Evolutionary conservation across 331 rosid genomes (phyloP).

Genomic region (Saraca asoca): DNA sequence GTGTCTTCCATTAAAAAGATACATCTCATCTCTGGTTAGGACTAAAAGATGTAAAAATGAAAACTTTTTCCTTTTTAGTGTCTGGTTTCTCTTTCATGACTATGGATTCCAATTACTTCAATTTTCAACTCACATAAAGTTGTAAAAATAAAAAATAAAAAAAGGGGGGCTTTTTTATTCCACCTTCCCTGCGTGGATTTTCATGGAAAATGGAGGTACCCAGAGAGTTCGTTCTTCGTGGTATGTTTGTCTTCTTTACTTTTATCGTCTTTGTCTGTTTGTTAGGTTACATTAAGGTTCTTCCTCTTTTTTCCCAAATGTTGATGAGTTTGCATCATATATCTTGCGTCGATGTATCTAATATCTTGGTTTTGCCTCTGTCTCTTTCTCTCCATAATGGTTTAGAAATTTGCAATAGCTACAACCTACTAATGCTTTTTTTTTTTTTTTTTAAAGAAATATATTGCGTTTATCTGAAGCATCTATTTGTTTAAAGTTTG

Average conservation of each 20-base stretch:
- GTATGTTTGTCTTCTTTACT: slow-evolving; percentile 37
- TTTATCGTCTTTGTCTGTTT: not conserved
- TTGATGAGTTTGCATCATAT: not conserved
- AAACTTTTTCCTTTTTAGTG: slow-evolving; percentile 15
- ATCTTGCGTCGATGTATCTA: not conserved
- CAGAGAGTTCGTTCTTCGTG: slow-evolving; percentile 42
- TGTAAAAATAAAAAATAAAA: not conserved
- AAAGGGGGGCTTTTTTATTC: not conserved
- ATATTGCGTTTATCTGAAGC: not conserved
- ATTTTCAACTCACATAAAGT: not conserved
- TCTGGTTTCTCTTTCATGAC: slow-evolving; percentile 10
- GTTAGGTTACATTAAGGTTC: too few relatives aligned
- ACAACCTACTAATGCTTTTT: too few relatives aligned
- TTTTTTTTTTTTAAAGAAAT: too few relatives aligned
- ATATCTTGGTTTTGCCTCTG: not conserved
- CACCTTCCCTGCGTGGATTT: not conserved
- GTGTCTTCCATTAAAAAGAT: slow-evolving; percentile 5
- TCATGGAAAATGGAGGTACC: slow-evolving; percentile 43
- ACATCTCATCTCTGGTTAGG: too few relatives aligned
- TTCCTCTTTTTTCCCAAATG: not conserved
- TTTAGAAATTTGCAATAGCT: not conserved
- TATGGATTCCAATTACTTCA: slow-evolving; percentile 6
- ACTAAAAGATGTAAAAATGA: not conserved
- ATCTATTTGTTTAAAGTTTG: not conserved
- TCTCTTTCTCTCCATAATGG: not conserved